phyloP scores from a whole-genome alignment of 345 rosid species.

The Dimocarpus longan region DNA sequence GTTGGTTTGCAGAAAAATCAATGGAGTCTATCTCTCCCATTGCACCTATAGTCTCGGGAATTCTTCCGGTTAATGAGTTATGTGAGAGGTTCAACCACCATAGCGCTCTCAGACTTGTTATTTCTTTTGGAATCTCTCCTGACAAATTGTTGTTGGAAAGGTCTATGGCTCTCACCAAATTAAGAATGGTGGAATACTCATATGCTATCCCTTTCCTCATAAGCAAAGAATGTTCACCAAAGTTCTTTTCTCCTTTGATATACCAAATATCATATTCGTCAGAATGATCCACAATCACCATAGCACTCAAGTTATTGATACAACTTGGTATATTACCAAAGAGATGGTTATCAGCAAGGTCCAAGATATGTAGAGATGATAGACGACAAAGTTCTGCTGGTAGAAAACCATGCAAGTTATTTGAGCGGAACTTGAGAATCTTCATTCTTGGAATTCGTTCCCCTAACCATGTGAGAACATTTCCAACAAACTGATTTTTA shows the following conservation, averaged over 20 bases:
- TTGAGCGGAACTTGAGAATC: too few relatives aligned
- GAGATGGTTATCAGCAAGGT: too few relatives aligned
- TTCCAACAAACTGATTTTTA: too few relatives aligned
- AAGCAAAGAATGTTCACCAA: neutral
- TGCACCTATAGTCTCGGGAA: constrained; percentile 22
- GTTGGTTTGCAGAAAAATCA: constrained; percentile 30
- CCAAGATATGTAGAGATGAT: too few relatives aligned
- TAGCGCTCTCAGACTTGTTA: constrained; percentile 22
- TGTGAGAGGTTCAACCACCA: constrained; percentile 25
- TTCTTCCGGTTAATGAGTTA: constrained; percentile 19
- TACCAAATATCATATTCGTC: neutral
- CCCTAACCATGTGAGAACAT: too few relatives aligned
- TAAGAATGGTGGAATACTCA: constrained; percentile 23
- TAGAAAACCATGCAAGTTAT: too few relatives aligned
- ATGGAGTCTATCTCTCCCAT: constrained; percentile 23
- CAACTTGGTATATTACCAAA: too few relatives aligned
- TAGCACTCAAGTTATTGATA: constrained; percentile 13
- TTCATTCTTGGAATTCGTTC: too few relatives aligned
- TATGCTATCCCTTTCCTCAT: constrained; percentile 27
- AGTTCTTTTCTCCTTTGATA: neutral
- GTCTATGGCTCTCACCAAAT: constrained; percentile 17
- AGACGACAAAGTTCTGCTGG: too few relatives aligned
- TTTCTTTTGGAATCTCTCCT: constrained; percentile 12
- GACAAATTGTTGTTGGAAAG: constrained; percentile 27
- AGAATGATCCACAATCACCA: neutral